Conservation (phyloP, 2,329 filamentous ascomycete genomes). For the Venturia carpophila region DNA sequence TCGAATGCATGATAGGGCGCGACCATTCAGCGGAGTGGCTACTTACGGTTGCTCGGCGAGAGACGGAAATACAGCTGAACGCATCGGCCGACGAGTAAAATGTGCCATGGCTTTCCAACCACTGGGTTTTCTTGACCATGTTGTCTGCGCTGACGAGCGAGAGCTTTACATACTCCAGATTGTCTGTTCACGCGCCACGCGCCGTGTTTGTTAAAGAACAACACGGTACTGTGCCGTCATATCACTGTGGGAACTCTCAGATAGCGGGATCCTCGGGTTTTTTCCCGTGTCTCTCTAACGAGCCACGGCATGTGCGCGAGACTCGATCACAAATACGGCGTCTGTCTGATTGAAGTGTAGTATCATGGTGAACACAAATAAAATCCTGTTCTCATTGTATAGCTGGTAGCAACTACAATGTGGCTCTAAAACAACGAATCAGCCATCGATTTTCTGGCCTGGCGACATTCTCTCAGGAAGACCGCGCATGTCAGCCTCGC, state of each 20-base stretch:
- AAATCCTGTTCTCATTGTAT: no score
- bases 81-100: background rate
- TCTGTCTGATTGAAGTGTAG: no score
- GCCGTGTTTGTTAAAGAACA: background rate
- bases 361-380: no score
- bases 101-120: background rate
- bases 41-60: background rate
- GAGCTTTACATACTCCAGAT: background rate
- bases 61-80: background rate
- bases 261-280: background rate
- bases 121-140: background rate
- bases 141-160: background rate
- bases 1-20: background rate
- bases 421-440: no score
- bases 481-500: no score
- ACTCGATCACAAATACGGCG: no score
- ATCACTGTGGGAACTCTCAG: background rate
- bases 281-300: no score
- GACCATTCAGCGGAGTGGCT: background rate
- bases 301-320: no score
- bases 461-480: no score
- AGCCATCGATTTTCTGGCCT: no score
- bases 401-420: no score
- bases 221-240: background rate
- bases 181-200: background rate